Evolutionary conservation across 164 flowering plant species (phyloP).

Genomic region (Annona squamosa): DNA sequence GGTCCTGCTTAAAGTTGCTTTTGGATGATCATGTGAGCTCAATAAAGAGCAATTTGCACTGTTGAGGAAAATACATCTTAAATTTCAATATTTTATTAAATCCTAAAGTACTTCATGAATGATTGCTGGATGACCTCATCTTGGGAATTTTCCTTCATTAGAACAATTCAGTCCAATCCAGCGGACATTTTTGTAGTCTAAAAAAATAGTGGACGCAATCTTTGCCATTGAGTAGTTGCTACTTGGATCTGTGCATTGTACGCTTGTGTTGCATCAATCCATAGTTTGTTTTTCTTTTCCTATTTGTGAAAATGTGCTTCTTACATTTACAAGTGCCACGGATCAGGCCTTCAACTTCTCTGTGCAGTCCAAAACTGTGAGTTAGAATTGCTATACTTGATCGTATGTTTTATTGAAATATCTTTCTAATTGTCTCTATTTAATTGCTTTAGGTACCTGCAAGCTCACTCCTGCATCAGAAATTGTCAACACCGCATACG

Average conservation of each 20-base stretch:
- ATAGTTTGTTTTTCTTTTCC: no score
- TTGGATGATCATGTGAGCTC: no score
- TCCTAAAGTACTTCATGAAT: not conserved
- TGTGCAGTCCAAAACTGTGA: no score
- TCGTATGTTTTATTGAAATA: not conserved
- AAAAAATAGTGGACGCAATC: no score
- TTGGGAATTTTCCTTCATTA: not conserved
- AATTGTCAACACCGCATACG: constrained; percentile 61
- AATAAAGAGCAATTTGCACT: no score
- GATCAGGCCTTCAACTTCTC: not conserved
- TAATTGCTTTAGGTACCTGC: constrained; percentile 55
- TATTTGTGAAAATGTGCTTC: not conserved
- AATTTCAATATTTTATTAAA: no score
- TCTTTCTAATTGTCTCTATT: not conserved
- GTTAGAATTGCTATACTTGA: not conserved
- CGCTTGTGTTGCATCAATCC: no score
- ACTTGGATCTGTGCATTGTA: no score
- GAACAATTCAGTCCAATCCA: not conserved
- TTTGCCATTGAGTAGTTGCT: no score
- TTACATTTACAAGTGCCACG: not conserved
- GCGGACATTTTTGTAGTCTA: not conserved
- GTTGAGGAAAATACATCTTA: no score
- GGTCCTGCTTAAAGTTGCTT: no score
- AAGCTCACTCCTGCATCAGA: constrained; percentile 56
- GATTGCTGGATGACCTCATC: not conserved